Evolutionary conservation across 768 basidiomycete genomes (phyloP).

Genomic region (Crassisporium funariophilum): DNA sequence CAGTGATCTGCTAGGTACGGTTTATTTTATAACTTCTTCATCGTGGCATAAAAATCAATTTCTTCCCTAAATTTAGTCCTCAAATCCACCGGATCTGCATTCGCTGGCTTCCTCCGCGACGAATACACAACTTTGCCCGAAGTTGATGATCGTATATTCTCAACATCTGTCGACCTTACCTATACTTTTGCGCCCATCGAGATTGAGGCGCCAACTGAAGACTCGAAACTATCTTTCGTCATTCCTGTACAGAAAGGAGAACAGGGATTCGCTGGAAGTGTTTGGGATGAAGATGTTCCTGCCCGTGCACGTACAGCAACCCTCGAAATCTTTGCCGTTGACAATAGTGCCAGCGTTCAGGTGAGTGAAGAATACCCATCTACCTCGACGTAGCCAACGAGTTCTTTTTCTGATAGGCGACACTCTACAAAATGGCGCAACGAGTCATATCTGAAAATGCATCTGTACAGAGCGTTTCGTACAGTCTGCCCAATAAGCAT

Average conservation of each 20-base stretch:
- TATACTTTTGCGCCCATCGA: constrained; percentile 62
- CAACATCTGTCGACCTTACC: constrained; percentile 78
- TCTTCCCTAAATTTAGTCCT: constrained; percentile 54
- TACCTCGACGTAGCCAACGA: not conserved
- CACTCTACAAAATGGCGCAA: constrained; percentile 87
- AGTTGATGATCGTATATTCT: constrained; percentile 89
- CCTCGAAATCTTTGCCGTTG: constrained; percentile 78
- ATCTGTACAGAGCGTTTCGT: constrained; percentile 61
- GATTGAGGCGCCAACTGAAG: constrained; percentile 52
- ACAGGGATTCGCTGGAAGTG: constrained; percentile 41
- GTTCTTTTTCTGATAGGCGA: constrained; percentile 58
- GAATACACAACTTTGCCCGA: constrained; percentile 86
- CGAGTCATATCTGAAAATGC: constrained; percentile 68
- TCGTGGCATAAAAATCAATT: not conserved
- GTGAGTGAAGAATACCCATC: constrained; percentile 38
- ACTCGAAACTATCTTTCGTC: constrained; percentile 52
- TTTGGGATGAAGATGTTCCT: constrained; percentile 61
- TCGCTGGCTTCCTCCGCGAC: constrained; percentile 78
- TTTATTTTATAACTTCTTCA: not conserved
- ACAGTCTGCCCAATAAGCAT: constrained; percentile 90
- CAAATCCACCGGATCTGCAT: constrained; percentile 87
- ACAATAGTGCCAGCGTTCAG: constrained; percentile 93
- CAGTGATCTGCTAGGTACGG: constrained; percentile 77
- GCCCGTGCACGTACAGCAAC: constrained; percentile 62
- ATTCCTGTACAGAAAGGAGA: constrained; percentile 37